phyloP scores from a whole-genome alignment of 495 filamentous ascomycete genomes.

The Aspergillus asperescens region DNA sequence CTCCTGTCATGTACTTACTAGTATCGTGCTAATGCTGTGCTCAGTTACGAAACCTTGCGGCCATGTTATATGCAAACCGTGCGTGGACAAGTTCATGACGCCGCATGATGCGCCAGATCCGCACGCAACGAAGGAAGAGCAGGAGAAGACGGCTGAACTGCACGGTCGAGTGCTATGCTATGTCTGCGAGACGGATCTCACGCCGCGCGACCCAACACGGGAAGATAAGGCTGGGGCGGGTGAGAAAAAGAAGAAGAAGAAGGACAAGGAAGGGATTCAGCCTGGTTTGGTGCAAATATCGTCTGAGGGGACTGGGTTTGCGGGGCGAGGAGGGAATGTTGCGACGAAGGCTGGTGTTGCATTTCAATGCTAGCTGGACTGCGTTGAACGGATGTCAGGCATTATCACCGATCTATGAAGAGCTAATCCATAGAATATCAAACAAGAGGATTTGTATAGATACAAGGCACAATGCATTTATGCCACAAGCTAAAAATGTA shows the following conservation, averaged over 20 bases:
- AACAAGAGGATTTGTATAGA: neutral
- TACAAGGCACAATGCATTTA: neutral
- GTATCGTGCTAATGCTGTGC: neutral
- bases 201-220: conserved; percentile 14
- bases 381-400: neutral
- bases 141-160: conserved; percentile 34
- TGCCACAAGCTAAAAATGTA: neutral
- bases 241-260: conserved; percentile 32
- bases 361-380: conserved; percentile 66
- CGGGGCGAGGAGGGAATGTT: conserved; percentile 74
- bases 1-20: neutral
- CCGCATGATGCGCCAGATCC: conserved; percentile 57
- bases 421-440: neutral
- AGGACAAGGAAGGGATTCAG: conserved; percentile 48
- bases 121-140: conserved; percentile 54
- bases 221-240: conserved; percentile 11
- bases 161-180: conserved; percentile 61
- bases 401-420: neutral
- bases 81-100: conserved; percentile 82
- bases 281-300: conserved; percentile 80
- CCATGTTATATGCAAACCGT: conserved; percentile 86
- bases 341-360: conserved; percentile 74
- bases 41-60: conserved; percentile 84
- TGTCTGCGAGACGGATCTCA: conserved; percentile 80
- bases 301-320: conserved; percentile 90